A percentile compares a stretch with the other conserved stretches of the same genome.
phyloP scores from a whole-genome alignment of 441 rosid genomes.

The Mallotus repandus region DNA sequence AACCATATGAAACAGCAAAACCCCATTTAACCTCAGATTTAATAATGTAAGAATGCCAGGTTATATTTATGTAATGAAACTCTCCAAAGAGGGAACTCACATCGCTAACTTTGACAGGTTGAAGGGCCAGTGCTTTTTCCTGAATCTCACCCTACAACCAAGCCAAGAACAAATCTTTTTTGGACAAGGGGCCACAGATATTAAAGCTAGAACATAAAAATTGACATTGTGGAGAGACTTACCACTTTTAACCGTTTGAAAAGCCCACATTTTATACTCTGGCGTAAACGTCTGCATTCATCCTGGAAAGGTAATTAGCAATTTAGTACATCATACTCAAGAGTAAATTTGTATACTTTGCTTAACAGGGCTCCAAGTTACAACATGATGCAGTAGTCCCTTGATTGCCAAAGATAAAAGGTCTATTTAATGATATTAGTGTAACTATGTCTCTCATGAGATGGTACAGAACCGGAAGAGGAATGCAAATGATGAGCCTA shows the following conservation, averaged over 20 bases:
- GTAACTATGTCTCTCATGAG: neutral
- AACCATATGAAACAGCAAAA: neutral
- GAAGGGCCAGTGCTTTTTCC: slow-evolving; percentile 68
- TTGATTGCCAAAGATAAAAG: neutral
- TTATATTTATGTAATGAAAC: slow-evolving; percentile 1
- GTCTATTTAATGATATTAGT: neutral
- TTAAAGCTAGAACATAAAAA: slow-evolving; percentile 24
- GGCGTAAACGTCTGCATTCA: slow-evolving; percentile 72
- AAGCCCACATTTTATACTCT: slow-evolving; percentile 75
- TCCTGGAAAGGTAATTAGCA: slow-evolving; percentile 55
- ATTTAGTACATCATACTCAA: slow-evolving; percentile 26
- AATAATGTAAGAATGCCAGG: neutral
- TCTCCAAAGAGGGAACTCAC: slow-evolving; percentile 45
- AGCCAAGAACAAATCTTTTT: slow-evolving; percentile 19
- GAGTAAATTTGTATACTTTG: neutral
- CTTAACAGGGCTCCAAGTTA: slow-evolving; percentile 10
- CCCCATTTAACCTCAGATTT: neutral
- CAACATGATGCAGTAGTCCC: neutral
- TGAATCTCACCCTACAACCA: slow-evolving; percentile 77
- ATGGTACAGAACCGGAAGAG: slow-evolving; percentile 1
- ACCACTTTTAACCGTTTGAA: slow-evolving; percentile 75
- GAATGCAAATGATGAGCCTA: neutral
- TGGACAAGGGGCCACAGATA: slow-evolving; percentile 20
- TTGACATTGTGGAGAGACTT: slow-evolving; percentile 27
- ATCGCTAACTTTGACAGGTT: slow-evolving; percentile 60